Evolutionary conservation across 1,284 basidiomycete genomes (phyloP).

Genomic region (Ganoderma lingzhi): DNA sequence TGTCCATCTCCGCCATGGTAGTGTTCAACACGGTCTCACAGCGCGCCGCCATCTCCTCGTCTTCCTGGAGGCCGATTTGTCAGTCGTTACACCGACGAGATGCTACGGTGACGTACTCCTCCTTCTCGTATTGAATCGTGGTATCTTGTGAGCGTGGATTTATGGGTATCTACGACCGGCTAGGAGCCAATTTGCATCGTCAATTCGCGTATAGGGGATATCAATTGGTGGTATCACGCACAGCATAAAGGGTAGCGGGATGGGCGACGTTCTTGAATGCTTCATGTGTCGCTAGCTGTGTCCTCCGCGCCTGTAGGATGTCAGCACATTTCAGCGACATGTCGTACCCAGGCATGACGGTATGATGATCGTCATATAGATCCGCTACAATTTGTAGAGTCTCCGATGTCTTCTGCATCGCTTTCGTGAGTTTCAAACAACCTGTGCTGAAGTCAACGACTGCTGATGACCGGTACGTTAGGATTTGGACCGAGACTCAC

Average conservation of each 20-base stretch:
- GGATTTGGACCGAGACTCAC: constrained; percentile 49
- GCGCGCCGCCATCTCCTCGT: constrained; percentile 72
- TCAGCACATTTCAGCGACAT: neutral
- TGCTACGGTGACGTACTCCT: constrained; percentile 43
- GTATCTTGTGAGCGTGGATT: constrained; percentile 70
- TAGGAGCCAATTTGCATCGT: constrained; percentile 38
- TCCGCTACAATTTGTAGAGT: constrained; percentile 79
- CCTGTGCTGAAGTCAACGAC: constrained; percentile 47
- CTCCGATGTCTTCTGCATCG: constrained; percentile 80
- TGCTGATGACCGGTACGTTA: too few species aligned
- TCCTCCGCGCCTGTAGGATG: constrained; percentile 66
- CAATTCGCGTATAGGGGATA: neutral
- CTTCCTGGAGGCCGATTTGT: constrained; percentile 47
- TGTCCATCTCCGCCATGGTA: constrained; percentile 88
- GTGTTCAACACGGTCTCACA: constrained; percentile 90
- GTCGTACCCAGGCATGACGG: constrained; percentile 34
- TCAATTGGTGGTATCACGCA: constrained; percentile 39
- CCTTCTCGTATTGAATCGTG: constrained; percentile 55
- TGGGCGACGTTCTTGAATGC: constrained; percentile 78
- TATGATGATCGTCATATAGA: constrained; percentile 80
- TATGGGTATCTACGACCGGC: constrained; percentile 77
- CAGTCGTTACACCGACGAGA: constrained; percentile 2
- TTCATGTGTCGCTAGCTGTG: constrained; percentile 79
- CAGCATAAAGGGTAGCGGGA: constrained; percentile 75
- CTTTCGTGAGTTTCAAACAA: constrained; percentile 80